A percentile compares a stretch with the other conserved stretches of the same genome.
These are phyloP conservation scores for Sicyos baderoa DNA, from an alignment of 306 rosid species.

Conservation along the genomic window DNA sequence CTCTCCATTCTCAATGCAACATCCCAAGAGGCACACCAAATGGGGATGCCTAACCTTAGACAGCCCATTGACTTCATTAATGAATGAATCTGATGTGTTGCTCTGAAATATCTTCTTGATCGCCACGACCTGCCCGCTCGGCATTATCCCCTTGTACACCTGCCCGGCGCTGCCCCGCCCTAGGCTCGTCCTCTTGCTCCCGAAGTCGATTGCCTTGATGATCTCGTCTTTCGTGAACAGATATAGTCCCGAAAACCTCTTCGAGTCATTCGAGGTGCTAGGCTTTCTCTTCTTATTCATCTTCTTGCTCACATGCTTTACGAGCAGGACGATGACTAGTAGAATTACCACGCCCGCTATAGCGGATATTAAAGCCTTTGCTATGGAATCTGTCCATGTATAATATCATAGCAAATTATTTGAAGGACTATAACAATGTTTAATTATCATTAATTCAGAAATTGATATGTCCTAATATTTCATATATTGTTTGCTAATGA, in stretches of 20 bases:
- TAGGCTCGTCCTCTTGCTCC: constrained; percentile 34
- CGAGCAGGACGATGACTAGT: constrained; percentile 28
- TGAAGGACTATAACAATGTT: neutral
- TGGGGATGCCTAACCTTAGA: constrained; percentile 76
- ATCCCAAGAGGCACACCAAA: constrained; percentile 68
- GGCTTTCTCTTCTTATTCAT: constrained; percentile 28
- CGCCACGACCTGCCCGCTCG: constrained; percentile 82
- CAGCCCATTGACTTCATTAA: constrained; percentile 56
- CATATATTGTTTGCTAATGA: too few relatives aligned
- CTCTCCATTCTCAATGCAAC: constrained; percentile 54
- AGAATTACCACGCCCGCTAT: constrained; percentile 18
- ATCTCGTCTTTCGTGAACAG: constrained; percentile 67
- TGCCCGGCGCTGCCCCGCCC: constrained; percentile 83
- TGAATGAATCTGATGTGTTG: constrained; percentile 50
- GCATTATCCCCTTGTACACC: constrained; percentile 68
- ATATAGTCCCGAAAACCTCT: constrained; percentile 58
- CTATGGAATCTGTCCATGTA: constrained; percentile 20
- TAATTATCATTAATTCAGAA: too few relatives aligned
- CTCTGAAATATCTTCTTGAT: constrained; percentile 56
- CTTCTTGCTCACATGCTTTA: constrained; percentile 38
- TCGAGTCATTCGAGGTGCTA: constrained; percentile 23
- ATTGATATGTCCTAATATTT: too few relatives aligned
- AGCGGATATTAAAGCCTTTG: constrained; percentile 25
- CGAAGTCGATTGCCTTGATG: constrained; percentile 46
- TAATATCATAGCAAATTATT: neutral